Evolutionary conservation across 1,139 yeast genomes (phyloP).

Genomic region (Lodderomyces orthopsilosis): DNA sequence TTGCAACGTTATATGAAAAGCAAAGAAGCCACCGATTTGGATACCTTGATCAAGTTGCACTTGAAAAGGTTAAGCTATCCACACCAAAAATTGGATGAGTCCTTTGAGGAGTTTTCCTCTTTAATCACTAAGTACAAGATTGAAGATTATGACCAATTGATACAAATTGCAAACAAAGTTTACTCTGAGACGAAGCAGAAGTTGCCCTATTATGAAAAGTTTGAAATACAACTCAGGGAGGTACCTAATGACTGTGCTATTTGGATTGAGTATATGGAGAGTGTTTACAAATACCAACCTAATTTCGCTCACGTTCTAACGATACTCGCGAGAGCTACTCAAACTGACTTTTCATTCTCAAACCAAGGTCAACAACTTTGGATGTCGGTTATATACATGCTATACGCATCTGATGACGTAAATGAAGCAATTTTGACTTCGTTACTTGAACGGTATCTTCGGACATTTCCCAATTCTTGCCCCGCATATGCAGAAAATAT

Average conservation of each 20-base stretch:
- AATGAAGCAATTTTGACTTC: conserved; percentile 12
- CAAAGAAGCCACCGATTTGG: conserved; percentile 17
- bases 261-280: conserved; percentile 35
- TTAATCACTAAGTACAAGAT: conserved; percentile 34
- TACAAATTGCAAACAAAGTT: conserved; percentile 38
- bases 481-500: conserved; percentile 30
- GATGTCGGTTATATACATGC: conserved; percentile 20
- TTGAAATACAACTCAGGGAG: conserved; percentile 21
- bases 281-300: conserved; percentile 20
- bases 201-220: conserved; percentile 27
- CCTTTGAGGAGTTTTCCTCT: conserved; percentile 42
- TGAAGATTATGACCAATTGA: conserved; percentile 35
- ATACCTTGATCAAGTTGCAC: conserved; percentile 24
- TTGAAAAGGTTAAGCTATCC: conserved; percentile 40
- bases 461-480: conserved; percentile 23
- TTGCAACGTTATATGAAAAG: conserved; percentile 11
- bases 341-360: conserved; percentile 10
- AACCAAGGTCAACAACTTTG: conserved; percentile 26
- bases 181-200: conserved; percentile 27
- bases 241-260: conserved; percentile 17
- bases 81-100: conserved; percentile 39
- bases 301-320: conserved; percentile 16
- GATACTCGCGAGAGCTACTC: conserved; percentile 24
- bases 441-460: conserved; percentile 20
- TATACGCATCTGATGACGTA: conserved; percentile 6